Evolutionary conservation across 306 rosid species (phyloP).

Genomic region (Quercus aquifolioides): DNA sequence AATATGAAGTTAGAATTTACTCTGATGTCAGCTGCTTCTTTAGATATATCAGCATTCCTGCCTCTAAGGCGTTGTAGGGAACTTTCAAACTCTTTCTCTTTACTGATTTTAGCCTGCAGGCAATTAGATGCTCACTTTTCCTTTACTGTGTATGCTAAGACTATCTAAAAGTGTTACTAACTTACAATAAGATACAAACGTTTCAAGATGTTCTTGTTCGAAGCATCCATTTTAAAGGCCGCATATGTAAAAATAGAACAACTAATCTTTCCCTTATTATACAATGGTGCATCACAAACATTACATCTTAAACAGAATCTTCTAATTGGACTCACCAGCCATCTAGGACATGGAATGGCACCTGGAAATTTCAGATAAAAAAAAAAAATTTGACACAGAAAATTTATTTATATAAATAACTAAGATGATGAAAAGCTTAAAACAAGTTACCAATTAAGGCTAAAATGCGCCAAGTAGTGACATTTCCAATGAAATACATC

Average conservation of each 20-base stretch:
- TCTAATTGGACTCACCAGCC: conserved; percentile 63
- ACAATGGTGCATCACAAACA: not conserved
- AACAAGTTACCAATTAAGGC: conserved; percentile 43
- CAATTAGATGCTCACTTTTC: not conserved
- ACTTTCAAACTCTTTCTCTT: conserved; percentile 48
- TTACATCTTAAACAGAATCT: not conserved
- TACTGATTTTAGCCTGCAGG: conserved; percentile 63
- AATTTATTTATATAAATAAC: not conserved
- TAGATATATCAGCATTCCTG: conserved; percentile 47
- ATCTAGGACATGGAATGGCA: conserved; percentile 73
- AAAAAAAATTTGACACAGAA: not conserved
- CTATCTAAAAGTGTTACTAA: not conserved
- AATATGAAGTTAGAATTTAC: conserved; percentile 28
- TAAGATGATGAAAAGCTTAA: not conserved
- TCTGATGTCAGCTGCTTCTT: conserved; percentile 69
- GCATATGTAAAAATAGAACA: not conserved
- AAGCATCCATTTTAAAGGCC: not conserved
- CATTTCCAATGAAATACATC: conserved; percentile 59
- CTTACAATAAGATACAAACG: not conserved
- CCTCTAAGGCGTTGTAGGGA: conserved; percentile 69
- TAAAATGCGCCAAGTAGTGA: conserved; percentile 48
- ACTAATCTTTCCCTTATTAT: not conserved
- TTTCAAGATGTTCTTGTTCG: not conserved
- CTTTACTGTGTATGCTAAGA: not conserved
- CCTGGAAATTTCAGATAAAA: conserved; percentile 28